A percentile compares a stretch with the other conserved stretches of the same genome.
Conservation (phyloP, 1,284 basidiomycete genomes). For the Sporisorium sorghi region DNA sequence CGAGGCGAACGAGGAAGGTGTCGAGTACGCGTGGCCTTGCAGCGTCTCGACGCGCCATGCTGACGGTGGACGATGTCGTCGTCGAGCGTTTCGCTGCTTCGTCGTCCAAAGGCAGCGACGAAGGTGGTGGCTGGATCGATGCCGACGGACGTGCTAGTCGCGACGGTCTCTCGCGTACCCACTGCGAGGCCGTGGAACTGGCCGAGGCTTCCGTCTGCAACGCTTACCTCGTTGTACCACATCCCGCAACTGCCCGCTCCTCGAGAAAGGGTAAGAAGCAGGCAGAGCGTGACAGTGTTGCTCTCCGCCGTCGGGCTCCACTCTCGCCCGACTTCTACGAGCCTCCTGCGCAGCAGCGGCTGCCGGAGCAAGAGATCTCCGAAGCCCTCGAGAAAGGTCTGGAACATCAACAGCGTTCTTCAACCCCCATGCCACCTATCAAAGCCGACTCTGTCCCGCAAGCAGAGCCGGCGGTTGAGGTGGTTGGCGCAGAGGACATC, state of each 20-base stretch:
- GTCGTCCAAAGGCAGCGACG: not conserved
- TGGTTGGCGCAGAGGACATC: not conserved
- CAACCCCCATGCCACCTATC: not conserved
- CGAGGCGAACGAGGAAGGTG: conserved; percentile 27
- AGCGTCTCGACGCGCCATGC: conserved; percentile 2
- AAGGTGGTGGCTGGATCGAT: conserved; percentile 14
- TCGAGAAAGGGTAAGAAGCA: not conserved
- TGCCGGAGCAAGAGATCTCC: not conserved
- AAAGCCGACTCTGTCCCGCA: not conserved
- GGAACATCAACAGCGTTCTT: not conserved
- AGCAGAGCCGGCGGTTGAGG: not conserved
- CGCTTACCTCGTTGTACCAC: not conserved
- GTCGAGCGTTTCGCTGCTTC: conserved; percentile 2
- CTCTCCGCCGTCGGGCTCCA: not conserved
- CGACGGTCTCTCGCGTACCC: not conserved
- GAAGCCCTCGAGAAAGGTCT: not conserved
- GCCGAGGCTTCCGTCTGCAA: not conserved
- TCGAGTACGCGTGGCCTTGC: conserved; percentile 18
- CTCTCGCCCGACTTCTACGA: conserved; percentile 28
- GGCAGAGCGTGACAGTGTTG: not conserved
- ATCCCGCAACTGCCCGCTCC: not conserved
- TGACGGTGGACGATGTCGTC: conserved; percentile 16
- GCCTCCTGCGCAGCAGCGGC: not conserved
- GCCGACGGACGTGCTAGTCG: conserved; percentile 20
- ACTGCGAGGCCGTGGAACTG: not conserved